Evolutionary conservation across 345 rosid genomes (phyloP), one percentile per base, ranked within the genome.

Genomic region (Viola odorata): DNA sequence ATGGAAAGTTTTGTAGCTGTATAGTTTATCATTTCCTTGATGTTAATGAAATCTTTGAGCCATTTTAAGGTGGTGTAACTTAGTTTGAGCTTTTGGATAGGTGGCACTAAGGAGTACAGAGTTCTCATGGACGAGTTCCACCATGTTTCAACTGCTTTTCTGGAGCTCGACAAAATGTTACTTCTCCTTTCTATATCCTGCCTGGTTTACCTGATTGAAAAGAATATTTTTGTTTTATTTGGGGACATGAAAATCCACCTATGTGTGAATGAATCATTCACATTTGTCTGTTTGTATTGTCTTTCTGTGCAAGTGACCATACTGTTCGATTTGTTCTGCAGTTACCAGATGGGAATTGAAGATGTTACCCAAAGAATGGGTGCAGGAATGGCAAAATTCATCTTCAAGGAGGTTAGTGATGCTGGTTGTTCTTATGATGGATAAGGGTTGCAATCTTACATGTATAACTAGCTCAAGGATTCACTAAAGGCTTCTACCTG

Each of bases 341-440:
- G 99, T 63, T 86, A 84, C 69, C 97, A 84, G 72, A 86, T 85
- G 74, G 95, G 86, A 50, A 90, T 92, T 1, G 91, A 79, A 70
- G 95, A 92, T 64, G 83, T 84, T 54, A 86, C 96, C 61, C 74
- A 68, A 69, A 78, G 82, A 75, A 87, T 92, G 97, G 97, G 97
- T 72, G 91, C 90, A 51, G 99, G 99, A 61, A 90, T 92, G 99
- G 97, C 91, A 50, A 87, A 92, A 75, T 91, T 85, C 69, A 87
- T 89, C 54, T 75, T 84, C 87, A 83, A 86, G 65, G 99, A 92
- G 97, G 99, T 92, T 41, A 47, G 73, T 45, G 23, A 8, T 8
- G 41, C 49, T 23, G 12, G 14, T n/a, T 52, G 49, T 58, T n/a
- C n/a, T n/a, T n/a, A n/a, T n/a, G n/a, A n/a, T n/a, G n/a, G n/a